Evolutionary conservation across 2,329 filamentous ascomycete genomes (phyloP), one percentile per base, ranked within the genome.

Genomic region (Nigrospora osmanthi): DNA sequence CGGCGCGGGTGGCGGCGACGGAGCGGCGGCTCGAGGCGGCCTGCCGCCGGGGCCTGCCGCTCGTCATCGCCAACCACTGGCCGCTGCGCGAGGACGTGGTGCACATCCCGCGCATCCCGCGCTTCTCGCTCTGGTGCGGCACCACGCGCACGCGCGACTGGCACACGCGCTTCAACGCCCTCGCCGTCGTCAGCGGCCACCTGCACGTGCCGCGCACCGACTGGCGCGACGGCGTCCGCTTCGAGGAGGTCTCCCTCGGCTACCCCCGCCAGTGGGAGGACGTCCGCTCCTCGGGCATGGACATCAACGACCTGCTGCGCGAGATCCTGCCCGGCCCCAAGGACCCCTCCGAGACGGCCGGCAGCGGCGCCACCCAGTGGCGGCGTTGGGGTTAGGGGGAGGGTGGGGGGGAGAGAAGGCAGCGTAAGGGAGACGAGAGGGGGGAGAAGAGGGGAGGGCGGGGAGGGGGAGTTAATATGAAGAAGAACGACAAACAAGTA

Each of bases 51-150:
- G 19, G 47, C n/a, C 38, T 60, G 13, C 58, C 57, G 12, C 48
- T 65, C 11, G 46, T 67, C 37, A 55, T 67, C 41, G 54, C 53
- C 34, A 67, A 67, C 48, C 64, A 67, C 52, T 67, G 64, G 64
- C 64, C 62, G 35, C 53, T 67, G 46, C 57, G 60, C 30, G 56
- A 64, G 49, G 61, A 64, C 44, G 54, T 67, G 23, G 55, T 67
- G 1, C 55, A 47, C 39, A 62, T 67, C 42, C 61, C 60, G 11
- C 46, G 51, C 6, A 57, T 63, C 39, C 64, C 64, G 31, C 52
- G 63, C n/a, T 67, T 67, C 53, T 60, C 54, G 31, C 51, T 66
- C 16, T 67, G 64, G 64, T 66, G 64, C 52, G 64, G 64, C n/a
- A 65, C 61, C 6, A 59, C 53, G 47, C 47, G 51, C 36, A 67